A percentile compares a stretch with the other conserved stretches of the same genome.
Evolutionary conservation across 352 stramenopile species (phyloP).

Genomic region (Globisporangium lucens): DNA sequence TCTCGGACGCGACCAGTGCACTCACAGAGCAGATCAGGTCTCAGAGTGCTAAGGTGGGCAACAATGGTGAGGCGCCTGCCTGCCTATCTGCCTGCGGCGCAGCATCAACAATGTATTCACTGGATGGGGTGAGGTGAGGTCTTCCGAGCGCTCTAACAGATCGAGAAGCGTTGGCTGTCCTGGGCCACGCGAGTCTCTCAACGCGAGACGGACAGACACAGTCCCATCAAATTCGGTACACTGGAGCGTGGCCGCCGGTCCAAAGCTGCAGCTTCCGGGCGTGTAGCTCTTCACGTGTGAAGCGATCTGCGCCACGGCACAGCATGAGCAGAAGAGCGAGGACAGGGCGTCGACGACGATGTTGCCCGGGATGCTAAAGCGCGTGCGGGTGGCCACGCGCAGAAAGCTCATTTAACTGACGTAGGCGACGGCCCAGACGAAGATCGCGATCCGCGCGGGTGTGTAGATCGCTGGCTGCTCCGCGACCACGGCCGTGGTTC

Average conservation of each 20-base stretch:
- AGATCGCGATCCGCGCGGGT: background rate
- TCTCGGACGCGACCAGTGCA: too few species aligned
- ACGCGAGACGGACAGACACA: too few species aligned
- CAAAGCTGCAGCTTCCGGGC: constrained; percentile 21
- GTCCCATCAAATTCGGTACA: constrained; percentile 1
- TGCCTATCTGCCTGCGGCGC: too few species aligned
- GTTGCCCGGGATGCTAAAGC: constrained; percentile 18
- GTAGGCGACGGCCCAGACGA: background rate
- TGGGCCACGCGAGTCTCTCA: too few species aligned
- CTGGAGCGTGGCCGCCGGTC: constrained; percentile 13
- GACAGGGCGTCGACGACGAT: constrained; percentile 14
- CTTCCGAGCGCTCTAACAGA: too few species aligned
- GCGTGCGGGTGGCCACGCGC: background rate
- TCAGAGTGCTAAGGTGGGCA: too few species aligned
- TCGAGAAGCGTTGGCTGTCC: too few species aligned
- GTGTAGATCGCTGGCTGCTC: background rate
- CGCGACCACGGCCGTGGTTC: background rate
- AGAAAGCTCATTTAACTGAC: constrained; percentile 7
- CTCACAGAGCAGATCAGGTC: too few species aligned
- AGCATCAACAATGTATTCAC: too few species aligned
- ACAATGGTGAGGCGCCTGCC: too few species aligned
- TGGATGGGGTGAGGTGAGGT: too few species aligned
- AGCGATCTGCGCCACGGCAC: constrained; percentile 24
- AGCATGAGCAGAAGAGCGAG: constrained; percentile 21
- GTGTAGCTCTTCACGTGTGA: constrained; percentile 31